Base-by-base conservation (phyloP, 31 red algal genomes). In the Odonthalia washingtoniensis region DNA sequence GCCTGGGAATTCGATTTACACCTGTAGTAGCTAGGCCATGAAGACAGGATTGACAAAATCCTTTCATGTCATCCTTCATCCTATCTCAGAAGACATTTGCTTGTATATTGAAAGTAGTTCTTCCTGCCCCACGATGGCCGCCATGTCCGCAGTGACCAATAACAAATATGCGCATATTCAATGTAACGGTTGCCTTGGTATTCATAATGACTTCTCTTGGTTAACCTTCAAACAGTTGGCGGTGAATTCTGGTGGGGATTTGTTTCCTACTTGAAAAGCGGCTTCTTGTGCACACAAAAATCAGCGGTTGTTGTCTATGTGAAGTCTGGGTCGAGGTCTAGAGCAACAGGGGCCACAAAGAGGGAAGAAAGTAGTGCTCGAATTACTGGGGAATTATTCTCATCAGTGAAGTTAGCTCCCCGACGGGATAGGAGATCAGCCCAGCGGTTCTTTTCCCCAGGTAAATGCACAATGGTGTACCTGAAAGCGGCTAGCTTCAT, bases 381-480 rank as follows among this genome's bases (percentile, higher is more conserved):
- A 61, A 27, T 62, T 30, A 16, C 12, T 30, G 12, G 4, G 3
- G 3, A 40, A 24, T 33, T 62, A 30, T 39, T 80, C 26, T 52
- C 35, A 24, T 76, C 21, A 4, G 40, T 37, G 4, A n/a, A 16
- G 3, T 39, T 14, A 12, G 32, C 46, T 9, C 33, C 80, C 77
- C 80, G 70, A 18, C 5, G 61, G 5, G 80, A 33, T 27, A 84
- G 32, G 16, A 84, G 12, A 34, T 84, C 80, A 6, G 80, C 80
- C 80, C 80, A 84, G 18, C 4, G 5, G 80, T 84, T 84, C 3
- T 84, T 40, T 45, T 84, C 65, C 9, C 80, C 80, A 41, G 80
- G 62, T 32, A 72, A 26, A 41, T 84, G 80, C 18, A 18, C 80
- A 63, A 69, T 40, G 18, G 40, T 72, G 64, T 84, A 84, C 38